Evolutionary conservation across 208 protist genomes (phyloP).

Genomic region (Leishmania aethiopica): DNA sequence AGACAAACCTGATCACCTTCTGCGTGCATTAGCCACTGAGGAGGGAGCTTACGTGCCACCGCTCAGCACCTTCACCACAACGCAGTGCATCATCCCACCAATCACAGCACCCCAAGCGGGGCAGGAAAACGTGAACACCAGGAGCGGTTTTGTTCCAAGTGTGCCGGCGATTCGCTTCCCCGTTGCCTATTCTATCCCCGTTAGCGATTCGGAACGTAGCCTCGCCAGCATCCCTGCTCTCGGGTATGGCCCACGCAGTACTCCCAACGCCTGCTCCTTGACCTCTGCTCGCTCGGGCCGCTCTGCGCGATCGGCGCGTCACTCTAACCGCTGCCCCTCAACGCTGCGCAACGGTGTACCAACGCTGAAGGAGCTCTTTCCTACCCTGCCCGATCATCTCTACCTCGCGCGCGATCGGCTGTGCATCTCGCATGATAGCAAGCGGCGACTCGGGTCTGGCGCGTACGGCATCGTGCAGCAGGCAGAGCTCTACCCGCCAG

Average conservation of each 20-base stretch:
- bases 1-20: neutral
- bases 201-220: constrained; percentile 21
- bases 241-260: constrained; percentile 26
- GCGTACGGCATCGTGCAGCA: constrained; percentile 66
- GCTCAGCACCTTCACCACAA: neutral
- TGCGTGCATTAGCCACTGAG: neutral
- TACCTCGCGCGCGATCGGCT: constrained; percentile 53
- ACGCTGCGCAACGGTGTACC: constrained; percentile 14
- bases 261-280: constrained; percentile 23
- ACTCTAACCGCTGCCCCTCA: constrained; percentile 18
- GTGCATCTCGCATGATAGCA: constrained; percentile 26
- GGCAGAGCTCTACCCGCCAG: constrained; percentile 62
- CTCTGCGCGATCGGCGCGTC: constrained; percentile 26
- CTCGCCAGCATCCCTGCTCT: constrained; percentile 8
- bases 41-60: neutral
- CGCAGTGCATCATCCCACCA: neutral
- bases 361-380: constrained; percentile 47
- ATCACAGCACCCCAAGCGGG: neutral
- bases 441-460: constrained; percentile 45
- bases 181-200: neutral
- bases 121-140: constrained; percentile 2
- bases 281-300: constrained; percentile 21
- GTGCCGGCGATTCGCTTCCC: constrained; percentile 26
- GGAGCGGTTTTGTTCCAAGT: constrained; percentile 11
- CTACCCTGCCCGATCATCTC: constrained; percentile 43